Percentiles rank a stretch among this genome's conserved stretches.
Evolutionary conservation across 108 stramenopile species (phyloP).

Genomic region (Pinguiococcus pyrenoidosus): DNA sequence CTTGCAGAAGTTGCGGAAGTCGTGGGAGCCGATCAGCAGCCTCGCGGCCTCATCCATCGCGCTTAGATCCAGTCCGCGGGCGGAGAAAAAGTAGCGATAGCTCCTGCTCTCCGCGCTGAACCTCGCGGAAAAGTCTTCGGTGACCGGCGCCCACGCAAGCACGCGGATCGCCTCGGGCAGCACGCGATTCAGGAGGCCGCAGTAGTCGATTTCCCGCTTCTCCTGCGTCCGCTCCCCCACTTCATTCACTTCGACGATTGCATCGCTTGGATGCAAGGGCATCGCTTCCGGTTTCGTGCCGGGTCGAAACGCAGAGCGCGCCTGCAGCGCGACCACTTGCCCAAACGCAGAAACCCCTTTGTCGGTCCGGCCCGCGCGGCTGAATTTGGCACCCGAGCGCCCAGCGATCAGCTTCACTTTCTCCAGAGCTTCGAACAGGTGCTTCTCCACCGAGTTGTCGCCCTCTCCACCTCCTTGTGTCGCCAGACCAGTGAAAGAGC

Average conservation of each 20-base stretch:
- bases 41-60: constrained; percentile 55
- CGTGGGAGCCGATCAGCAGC: constrained; percentile 70
- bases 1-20: constrained; percentile 97
- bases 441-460: constrained; percentile 66
- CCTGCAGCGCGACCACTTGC: constrained; percentile 69
- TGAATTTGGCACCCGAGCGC: constrained; percentile 52
- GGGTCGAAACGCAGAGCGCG: constrained; percentile 45
- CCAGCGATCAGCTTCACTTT: constrained; percentile 49
- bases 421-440: constrained; percentile 63
- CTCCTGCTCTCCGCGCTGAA: constrained; percentile 65
- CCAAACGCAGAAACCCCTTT: constrained; percentile 81
- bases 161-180: constrained; percentile 78
- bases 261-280: constrained; percentile 1
- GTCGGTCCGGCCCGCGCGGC: constrained; percentile 92
- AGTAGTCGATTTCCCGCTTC: constrained; percentile 64
- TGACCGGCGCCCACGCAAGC: constrained; percentile 72
- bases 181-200: constrained; percentile 74
- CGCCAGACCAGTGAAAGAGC: constrained; percentile 60
- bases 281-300: background rate
- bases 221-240: constrained; percentile 5
- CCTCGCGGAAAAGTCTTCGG: constrained; percentile 76
- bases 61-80: constrained; percentile 48
- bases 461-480: constrained; percentile 40
- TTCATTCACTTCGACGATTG: constrained; percentile 18
- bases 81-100: constrained; percentile 85